Evolutionary conservation across 2,329 filamentous ascomycete species (phyloP).

Genomic region (Paramyrothecium roridum): DNA sequence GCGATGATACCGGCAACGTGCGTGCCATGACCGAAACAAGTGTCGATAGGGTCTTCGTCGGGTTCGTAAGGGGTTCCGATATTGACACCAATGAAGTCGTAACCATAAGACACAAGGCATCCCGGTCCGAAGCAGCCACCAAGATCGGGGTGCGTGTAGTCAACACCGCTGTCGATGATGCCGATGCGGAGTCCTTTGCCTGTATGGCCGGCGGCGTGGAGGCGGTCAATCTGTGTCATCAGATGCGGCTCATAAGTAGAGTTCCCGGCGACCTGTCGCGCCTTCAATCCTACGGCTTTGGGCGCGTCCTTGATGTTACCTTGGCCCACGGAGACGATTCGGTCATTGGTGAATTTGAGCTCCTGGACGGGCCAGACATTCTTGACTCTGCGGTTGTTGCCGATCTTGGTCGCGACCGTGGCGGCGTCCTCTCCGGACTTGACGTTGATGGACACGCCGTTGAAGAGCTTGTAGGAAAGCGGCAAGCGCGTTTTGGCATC

Average conservation of each 20-base stretch:
- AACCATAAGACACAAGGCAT: slow-evolving; percentile 43
- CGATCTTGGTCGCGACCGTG: slow-evolving; percentile 15
- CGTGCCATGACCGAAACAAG: slow-evolving; percentile 33
- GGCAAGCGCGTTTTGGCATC: slow-evolving; percentile 13
- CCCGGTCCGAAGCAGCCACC: slow-evolving; percentile 50
- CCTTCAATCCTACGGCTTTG: neutral
- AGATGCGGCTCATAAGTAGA: slow-evolving; percentile 17
- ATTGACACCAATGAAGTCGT: slow-evolving; percentile 42
- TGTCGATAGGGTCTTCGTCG: slow-evolving; percentile 35
- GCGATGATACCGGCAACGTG: slow-evolving; percentile 30
- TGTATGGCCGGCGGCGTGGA: slow-evolving; percentile 40
- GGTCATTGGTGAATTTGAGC: slow-evolving; percentile 12
- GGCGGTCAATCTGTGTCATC: slow-evolving; percentile 32
- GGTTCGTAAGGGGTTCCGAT: slow-evolving; percentile 25
- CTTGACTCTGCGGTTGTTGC: slow-evolving; percentile 17
- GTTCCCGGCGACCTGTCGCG: slow-evolving; percentile 6
- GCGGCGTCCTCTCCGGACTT: slow-evolving; percentile 21
- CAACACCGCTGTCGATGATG: slow-evolving; percentile 31
- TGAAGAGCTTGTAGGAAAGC: slow-evolving; percentile 16
- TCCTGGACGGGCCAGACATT: slow-evolving; percentile 24
- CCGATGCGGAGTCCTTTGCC: slow-evolving; percentile 42
- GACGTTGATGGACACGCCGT: slow-evolving; percentile 16
- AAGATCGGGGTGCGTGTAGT: slow-evolving; percentile 49
- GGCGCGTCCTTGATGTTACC: slow-evolving; percentile 8
- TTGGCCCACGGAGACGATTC: slow-evolving; percentile 8